phyloP scores from a whole-genome alignment of 129 eudicot species.

The Tanacetum coccineum region DNA sequence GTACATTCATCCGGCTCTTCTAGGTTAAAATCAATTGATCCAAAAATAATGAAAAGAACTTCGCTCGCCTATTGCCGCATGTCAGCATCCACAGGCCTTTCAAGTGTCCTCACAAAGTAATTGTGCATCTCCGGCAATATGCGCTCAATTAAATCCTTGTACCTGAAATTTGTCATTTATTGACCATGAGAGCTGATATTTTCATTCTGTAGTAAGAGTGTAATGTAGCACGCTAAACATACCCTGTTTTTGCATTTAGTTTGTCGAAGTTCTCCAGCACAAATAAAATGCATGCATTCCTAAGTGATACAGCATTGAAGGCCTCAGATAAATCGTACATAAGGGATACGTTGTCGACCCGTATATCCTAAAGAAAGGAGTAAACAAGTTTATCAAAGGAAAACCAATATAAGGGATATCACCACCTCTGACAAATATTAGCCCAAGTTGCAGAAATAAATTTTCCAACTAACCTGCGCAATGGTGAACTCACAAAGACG shows the following conservation, averaged over 20 bases:
- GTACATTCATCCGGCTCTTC: constrained; percentile 29
- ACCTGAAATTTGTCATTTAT: constrained; percentile 34
- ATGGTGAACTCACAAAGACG: constrained; percentile 64
- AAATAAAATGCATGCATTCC: constrained; percentile 55
- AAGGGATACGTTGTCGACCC: constrained; percentile 43
- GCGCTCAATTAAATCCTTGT: constrained; percentile 31
- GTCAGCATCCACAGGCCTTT: constrained; percentile 38
- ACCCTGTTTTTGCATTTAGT: constrained; percentile 43
- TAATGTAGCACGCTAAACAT: not conserved
- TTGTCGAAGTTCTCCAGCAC: constrained; percentile 56
- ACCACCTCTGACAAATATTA: not conserved
- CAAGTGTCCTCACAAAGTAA: constrained; percentile 45
- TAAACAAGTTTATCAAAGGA: not conserved
- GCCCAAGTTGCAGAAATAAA: not conserved
- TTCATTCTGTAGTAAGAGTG: not conserved
- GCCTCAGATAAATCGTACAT: constrained; percentile 66
- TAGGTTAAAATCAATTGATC: constrained; percentile 29
- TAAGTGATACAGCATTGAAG: constrained; percentile 52
- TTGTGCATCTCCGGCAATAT: constrained; percentile 47
- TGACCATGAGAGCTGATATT: not conserved
- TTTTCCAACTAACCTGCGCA: constrained; percentile 43
- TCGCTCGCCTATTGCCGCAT: constrained; percentile 33
- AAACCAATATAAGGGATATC: not conserved
- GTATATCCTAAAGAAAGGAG: constrained; percentile 43
- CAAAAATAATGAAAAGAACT: constrained; percentile 21